Base-by-base conservation (phyloP, 768 basidiomycete species). In the Rhizopogon sp. region DNA sequence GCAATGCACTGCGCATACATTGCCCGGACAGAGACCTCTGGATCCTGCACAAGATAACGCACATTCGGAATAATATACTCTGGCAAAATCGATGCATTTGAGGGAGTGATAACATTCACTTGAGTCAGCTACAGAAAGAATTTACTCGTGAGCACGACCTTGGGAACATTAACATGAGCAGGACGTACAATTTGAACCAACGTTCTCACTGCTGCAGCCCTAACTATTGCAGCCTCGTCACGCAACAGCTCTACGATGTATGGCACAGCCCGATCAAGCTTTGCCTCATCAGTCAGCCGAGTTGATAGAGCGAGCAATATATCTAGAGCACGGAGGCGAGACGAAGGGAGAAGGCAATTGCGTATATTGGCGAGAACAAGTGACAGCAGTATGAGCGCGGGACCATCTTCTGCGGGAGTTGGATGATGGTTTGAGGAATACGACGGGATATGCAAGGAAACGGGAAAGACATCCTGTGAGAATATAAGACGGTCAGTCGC, bases 21-120 rank as follows among this genome's bases (percentile, higher is more conserved):
- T 70, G 83, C 70, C 70, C 97, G 77, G 3, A 88, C 85, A n/a
- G 85, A 87, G 0, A 93, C 79, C 60, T 98, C 94, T 1, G 85
- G 76, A 65, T 98, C 97, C 49, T 83, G 80, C 0, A 88, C 81
- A 6, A 99, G 78, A 58, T 92, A 85, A 37, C 83, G 81, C 62
- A 93, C 82, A 64, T 97, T 91, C 1, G 94, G 95, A 29, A 98
- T 83, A 60, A 98, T 89, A 67, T 98, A 99, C 69, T 98, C 95
- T 0, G 94, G 90, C 64, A 98, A 89, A 25, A 98, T 90, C 7
- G 90, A 65, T 66, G 76, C 75, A 47, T 82, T 82, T 0, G 78
- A 78, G 6, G 79, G 79, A 3, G 82, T 80, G 52, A 92, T 90
- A 7, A 85, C 85, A 1, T 82, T 83, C 31, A 90, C 87, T n/a